A percentile compares a stretch with the other conserved stretches of the same genome.
Evolutionary conservation across 768 basidiomycete genomes (phyloP).

Genomic region (Trametes cinnabarina): DNA sequence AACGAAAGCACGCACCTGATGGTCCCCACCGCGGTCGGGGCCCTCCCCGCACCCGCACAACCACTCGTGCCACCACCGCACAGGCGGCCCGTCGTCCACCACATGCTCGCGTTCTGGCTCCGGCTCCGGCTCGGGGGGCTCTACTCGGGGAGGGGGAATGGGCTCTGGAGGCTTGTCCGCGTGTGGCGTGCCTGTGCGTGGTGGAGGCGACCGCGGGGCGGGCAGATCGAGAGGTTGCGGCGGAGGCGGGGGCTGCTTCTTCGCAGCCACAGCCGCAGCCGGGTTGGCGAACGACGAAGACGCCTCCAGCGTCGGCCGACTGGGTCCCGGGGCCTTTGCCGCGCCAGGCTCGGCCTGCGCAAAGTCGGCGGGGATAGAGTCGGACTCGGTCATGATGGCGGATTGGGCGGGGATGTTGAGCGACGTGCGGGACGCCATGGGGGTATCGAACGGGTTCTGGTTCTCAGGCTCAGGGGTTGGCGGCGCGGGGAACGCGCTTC

Average conservation of each 20-base stretch:
- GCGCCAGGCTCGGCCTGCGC: constrained; percentile 24
- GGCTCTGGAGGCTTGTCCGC: constrained; percentile 36
- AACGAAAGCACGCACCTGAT: constrained; percentile 52
- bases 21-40: constrained; percentile 67
- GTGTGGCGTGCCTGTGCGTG: constrained; percentile 40
- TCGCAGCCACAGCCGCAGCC: not conserved
- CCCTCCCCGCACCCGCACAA: constrained; percentile 78
- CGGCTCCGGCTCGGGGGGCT: constrained; percentile 24
- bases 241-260: constrained; percentile 35
- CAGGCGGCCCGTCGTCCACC: constrained; percentile 35
- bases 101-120: not conserved
- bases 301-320: constrained; percentile 28
- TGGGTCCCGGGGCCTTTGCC: not conserved
- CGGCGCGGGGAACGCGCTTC: constrained; percentile 36
- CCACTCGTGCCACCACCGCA: constrained; percentile 86
- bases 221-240: constrained; percentile 59
- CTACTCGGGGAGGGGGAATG: constrained; percentile 32
- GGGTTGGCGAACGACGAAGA: constrained; percentile 34
- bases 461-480: constrained; percentile 35
- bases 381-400: constrained; percentile 28
- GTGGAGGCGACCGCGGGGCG: constrained; percentile 55
- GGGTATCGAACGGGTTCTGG: constrained; percentile 42
- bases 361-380: constrained; percentile 6
- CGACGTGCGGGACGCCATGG: constrained; percentile 52
- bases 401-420: constrained; percentile 32